Evolutionary conservation across 2,329 filamentous ascomycete genomes (phyloP), one percentile per base, ranked within the genome.

Genomic region (Albophoma yamanashiensis): DNA sequence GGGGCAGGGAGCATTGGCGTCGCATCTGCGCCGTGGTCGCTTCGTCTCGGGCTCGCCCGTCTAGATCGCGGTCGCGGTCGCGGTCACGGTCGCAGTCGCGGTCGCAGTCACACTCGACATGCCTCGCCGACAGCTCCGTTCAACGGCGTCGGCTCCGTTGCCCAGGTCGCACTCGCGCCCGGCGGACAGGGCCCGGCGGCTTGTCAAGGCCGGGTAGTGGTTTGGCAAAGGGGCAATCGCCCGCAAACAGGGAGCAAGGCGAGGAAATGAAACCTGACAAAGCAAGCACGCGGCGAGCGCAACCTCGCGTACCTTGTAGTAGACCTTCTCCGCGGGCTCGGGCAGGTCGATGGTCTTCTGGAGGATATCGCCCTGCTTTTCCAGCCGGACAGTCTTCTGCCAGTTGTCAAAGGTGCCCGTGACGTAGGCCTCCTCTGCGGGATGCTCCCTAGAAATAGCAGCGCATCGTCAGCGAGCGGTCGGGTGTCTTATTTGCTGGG

Each of bases 341-440:
- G 88, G 79, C 40, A 97, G 80, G 58, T 84, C 78, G 62, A 99
- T 91, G 40, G 85, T 84, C 80, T 96, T 96, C 75, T 89, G 81
- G 75, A 95, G 96, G 67, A 82, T 68, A 64, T 85, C 79, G 71
- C 83, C 89, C 47, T 85, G 81, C 77, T 91, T 91, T 56, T 92
- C 86, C 61, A 99, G 83, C 78, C 89, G 84, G 73, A 93, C 84
- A 60, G 86, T 91, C 81, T 94, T 93, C 66, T 83, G 82, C 94
- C 94, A 99, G 78, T 91, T 83, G 77, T 97, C 93, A 73, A 97
- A 97, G 64, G 90, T 93, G 72, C 94, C 94, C 47, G 93, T 97
- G 68, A 97, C 94, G 75, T 89, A 93, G 74, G 97, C 93, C 72
- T 95, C 89, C 67, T 87, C 82, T 72, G 89, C 92, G 68, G 86